A percentile compares a stretch with the other conserved stretches of the same genome.
Conservation (phyloP, 148 eudicot species). For the Chenopodium formosanum region DNA sequence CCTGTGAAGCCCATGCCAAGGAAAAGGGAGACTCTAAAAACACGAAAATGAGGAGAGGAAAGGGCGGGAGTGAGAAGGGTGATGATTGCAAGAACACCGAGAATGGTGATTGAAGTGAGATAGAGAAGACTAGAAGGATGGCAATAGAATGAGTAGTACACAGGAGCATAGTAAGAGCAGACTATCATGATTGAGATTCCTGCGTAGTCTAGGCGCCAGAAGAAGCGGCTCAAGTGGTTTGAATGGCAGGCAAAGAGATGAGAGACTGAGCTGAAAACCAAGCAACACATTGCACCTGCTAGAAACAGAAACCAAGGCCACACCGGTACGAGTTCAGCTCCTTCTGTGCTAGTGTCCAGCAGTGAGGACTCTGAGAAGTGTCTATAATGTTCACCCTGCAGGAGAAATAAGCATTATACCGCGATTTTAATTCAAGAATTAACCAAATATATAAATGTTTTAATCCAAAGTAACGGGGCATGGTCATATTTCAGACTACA, state of each 20-base stretch:
- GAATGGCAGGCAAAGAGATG: conserved; percentile 94
- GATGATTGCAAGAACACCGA: conserved; percentile 51
- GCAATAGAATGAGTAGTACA: conserved; percentile 71
- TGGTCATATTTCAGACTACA: not conserved
- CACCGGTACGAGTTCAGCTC: conserved; percentile 34
- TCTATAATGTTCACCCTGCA: conserved; percentile 44
- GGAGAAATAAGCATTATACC: conserved; percentile 9
- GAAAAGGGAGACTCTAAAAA: conserved; percentile 65
- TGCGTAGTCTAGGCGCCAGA: conserved; percentile 87
- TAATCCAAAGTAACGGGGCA: not conserved
- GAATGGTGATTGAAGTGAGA: conserved; percentile 57
- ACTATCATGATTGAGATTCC: conserved; percentile 93
- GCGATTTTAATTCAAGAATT: not conserved
- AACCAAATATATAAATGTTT: not conserved
- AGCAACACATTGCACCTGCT: conserved; percentile 79
- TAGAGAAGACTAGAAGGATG: conserved; percentile 55
- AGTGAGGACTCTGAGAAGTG: conserved; percentile 36
- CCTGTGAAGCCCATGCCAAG: conserved; percentile 89
- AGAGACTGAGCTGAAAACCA: conserved; percentile 75
- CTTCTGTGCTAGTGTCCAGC: conserved; percentile 15
- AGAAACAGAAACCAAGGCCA: conserved; percentile 98
- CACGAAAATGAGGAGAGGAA: conserved; percentile 52
- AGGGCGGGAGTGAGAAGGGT: conserved; percentile 74
- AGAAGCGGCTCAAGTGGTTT: conserved; percentile 55
- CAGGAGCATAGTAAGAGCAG: conserved; percentile 74